phyloP scores from a whole-genome alignment of 352 stramenopile species.

The Phytophthora multivora region DNA sequence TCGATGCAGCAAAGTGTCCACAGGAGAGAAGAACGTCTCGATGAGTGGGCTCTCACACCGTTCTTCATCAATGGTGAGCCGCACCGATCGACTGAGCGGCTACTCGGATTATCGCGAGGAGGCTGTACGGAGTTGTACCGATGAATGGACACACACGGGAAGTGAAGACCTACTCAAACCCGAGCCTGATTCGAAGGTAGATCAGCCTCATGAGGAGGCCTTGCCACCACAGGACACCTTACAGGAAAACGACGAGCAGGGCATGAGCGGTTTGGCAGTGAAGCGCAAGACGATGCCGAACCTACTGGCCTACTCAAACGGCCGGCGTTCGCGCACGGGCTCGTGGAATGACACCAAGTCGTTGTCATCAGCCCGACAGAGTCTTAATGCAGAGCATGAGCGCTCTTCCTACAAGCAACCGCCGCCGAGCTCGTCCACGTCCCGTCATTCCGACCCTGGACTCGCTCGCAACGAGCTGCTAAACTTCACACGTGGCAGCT shows the following conservation, averaged over 20 bases:
- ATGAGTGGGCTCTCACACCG: constrained; percentile 27
- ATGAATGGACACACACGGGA: constrained; percentile 28
- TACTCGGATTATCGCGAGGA: constrained; percentile 45
- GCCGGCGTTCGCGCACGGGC: constrained; percentile 39
- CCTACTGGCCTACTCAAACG: constrained; percentile 54
- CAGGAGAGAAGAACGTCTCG: constrained; percentile 30
- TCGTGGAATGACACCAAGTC: constrained; percentile 64
- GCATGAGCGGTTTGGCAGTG: constrained; percentile 42
- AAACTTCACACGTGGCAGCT: constrained; percentile 63
- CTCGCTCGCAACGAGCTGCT: constrained; percentile 70
- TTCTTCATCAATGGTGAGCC: constrained; percentile 36
- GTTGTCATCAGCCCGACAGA: constrained; percentile 27
- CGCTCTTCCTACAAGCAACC: constrained; percentile 50
- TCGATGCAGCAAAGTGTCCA: constrained; percentile 43
- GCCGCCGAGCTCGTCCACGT: constrained; percentile 28
- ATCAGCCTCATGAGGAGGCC: constrained; percentile 31
- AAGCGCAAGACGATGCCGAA: constrained; percentile 57
- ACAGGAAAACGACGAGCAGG: constrained; percentile 14
- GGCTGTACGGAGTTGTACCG: constrained; percentile 28
- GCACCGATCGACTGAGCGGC: constrained; percentile 38
- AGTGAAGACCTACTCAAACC: constrained; percentile 13
- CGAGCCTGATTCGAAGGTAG: constrained; percentile 37
- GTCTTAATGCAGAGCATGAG: constrained; percentile 55
- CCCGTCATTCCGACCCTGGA: constrained; percentile 77
- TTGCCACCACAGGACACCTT: neutral